Evolutionary conservation across 2,329 filamentous ascomycete species (phyloP).

Genomic region (Teratosphaeria viscida): DNA sequence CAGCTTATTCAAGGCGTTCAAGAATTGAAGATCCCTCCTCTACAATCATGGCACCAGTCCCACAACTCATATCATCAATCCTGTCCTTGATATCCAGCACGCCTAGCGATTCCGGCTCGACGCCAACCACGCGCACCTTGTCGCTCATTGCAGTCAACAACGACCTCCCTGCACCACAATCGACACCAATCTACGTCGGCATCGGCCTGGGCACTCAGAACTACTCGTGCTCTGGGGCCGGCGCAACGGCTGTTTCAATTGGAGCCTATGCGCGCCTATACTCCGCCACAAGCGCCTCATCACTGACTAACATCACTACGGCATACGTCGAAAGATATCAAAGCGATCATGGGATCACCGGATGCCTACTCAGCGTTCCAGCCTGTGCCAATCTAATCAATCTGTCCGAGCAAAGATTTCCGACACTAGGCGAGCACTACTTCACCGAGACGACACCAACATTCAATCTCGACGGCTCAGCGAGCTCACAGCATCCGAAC

Average conservation of each 20-base stretch:
- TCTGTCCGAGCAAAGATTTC: neutral
- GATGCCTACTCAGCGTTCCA: neutral
- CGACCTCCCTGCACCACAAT: neutral
- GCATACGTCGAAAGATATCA: neutral
- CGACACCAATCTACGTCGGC: neutral
- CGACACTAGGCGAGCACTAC: neutral
- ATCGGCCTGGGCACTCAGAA: neutral
- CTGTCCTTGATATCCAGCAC: neutral
- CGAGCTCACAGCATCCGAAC: neutral
- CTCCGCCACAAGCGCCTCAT: neutral
- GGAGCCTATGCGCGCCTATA: neutral
- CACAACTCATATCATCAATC: neutral
- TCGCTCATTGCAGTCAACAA: neutral
- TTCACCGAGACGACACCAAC: neutral
- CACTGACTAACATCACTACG: neutral
- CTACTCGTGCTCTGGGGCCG: neutral
- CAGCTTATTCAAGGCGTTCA: neutral
- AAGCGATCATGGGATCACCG: neutral
- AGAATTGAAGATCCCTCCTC: too few species aligned
- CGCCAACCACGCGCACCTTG: neutral
- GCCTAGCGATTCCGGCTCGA: neutral
- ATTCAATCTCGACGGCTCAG: neutral
- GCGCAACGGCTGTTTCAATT: neutral
- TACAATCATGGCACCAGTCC: neutral
- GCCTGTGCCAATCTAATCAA: neutral